Conservation (phyloP, 352 stramenopile genomes). For the Saprolegnia diclina region DNA sequence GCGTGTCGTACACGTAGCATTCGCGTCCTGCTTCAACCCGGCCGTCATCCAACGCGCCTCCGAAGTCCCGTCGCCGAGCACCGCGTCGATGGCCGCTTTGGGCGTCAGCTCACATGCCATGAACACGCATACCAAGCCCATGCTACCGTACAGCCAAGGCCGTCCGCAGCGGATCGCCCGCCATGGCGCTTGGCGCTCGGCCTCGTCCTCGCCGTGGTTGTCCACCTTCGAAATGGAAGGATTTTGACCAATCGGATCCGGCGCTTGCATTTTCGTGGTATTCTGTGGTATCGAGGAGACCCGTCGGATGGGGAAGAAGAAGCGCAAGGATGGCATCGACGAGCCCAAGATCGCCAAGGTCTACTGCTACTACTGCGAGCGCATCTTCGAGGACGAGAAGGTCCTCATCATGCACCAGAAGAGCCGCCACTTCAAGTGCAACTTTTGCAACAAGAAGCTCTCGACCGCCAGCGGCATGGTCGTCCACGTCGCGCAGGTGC, state of each 20-base stretch:
- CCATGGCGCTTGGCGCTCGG: no score
- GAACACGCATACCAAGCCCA: no score
- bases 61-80: no score
- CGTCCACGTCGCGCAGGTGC: slow-evolving; percentile 84
- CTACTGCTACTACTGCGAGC: slow-evolving; percentile 92
- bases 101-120: no score
- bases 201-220: no score
- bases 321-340: slow-evolving; percentile 29
- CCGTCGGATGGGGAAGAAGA: slow-evolving; percentile 36
- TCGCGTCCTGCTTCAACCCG: no score
- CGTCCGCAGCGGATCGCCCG: no score
- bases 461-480: slow-evolving; percentile 84
- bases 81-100: no score
- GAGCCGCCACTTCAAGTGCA: slow-evolving; percentile 89
- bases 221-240: neutral
- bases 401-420: slow-evolving; percentile 92
- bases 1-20: no score
- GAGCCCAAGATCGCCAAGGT: slow-evolving; percentile 52
- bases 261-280: neutral
- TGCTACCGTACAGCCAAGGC: no score
- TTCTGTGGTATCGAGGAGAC: neutral
- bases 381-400: slow-evolving; percentile 88
- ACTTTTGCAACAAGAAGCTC: slow-evolving; percentile 88
- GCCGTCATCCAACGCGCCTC: no score
- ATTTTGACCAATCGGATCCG: slow-evolving; percentile 1